Evolutionary conservation across 768 basidiomycete species (phyloP), one percentile per base, ranked within the genome.

Genomic region (Chalciporus pseudorubinellus): DNA sequence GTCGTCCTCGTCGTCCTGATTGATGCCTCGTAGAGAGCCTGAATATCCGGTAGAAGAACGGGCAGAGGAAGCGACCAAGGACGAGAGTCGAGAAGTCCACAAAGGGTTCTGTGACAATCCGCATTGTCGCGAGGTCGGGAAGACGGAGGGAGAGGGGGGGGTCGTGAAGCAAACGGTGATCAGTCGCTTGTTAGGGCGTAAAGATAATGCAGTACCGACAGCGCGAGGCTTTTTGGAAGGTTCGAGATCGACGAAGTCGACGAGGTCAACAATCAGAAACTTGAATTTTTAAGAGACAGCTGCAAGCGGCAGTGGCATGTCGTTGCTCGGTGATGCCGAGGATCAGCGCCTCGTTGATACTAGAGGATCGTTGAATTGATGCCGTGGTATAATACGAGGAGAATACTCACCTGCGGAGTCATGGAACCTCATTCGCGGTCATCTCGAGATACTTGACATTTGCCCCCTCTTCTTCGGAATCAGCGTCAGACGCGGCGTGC

Each of bases 331-430:
- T 85, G 52, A 86, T 86, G 69, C 84, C 81, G 67, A 92, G 82
- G 87, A 91, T 92, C 68, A 93, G 78, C 39, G 87, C 86, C 80
- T 93, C 90, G 72, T 92, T 92, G 59, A 93, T 84, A 64, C 81
- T 85, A 19, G 10, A 40, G 9, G 19, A 14, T 13, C 39, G 14
- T n/a, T 59, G 41, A 52, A 46, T 21, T 29, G 29, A 12, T 9
- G 14, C 12, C n/a, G 16, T 18, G 4, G 18, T 20, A 43, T 7
- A 24, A 45, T 33, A 19, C 22, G 18, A 44, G 53, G 24, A 3
- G 12, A 2, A 5, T 34, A 66, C 77, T 51, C 52, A 78, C 78
- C 77, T 75, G 70, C 88, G 82, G 63, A 91, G 85, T 61, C 89
- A 81, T 68, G 83, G 77, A 54, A 89, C 86, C 74, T 92, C 89